Evolutionary conservation across 2,329 filamentous ascomycete species (phyloP), one percentile per base, ranked within the genome.

Genomic region (Aspergillus novoparasiticus): DNA sequence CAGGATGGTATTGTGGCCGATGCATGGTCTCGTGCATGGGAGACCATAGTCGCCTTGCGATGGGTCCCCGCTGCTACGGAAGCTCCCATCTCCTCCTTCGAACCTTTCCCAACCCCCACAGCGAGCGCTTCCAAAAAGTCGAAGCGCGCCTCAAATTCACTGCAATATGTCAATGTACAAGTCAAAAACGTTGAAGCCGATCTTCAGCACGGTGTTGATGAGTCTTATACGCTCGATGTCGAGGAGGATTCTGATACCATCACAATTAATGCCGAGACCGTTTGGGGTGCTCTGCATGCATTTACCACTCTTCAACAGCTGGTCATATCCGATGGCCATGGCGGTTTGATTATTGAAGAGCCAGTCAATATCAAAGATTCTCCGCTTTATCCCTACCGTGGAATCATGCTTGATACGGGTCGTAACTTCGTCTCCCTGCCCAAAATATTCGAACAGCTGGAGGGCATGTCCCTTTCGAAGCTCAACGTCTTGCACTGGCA

Each of bases 401-500:
- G 84, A 21, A 80, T 86, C 70, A 85, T 86, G 83, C 69, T 86
- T 12, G 84, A 86, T 63, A 81, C 80, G 2, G 84, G 81, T 10
- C 84, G 84, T 56, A 86, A 87, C 72, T 87, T 82, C 71, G 81
- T 86, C 62, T 80, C 81, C 36, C 69, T 82, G 39, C 66, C 64
- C 45, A 86, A 86, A 74, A 82, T 86, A 64, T 69, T 78, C 19
- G 84, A 86, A 72, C 84, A 86, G 69, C 79, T 86, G 60, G 80
- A 86, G 61, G 84, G 80, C 61, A 82, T 87, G 79, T 78, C 84
- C 9, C 76, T 86, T 54, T 82, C 84, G 60, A 87, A 87, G 75
- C 77, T 87, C 65, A 87, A 86, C 64, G 78, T 85, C 19, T 75
- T 87, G 43, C 85, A 87, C 70, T 86, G 84, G 84, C 85, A 87